Evolutionary conservation across 2,329 filamentous ascomycete species (phyloP), one percentile per base, ranked within the genome.

Genomic region (Rhytidhysteron rufulum): DNA sequence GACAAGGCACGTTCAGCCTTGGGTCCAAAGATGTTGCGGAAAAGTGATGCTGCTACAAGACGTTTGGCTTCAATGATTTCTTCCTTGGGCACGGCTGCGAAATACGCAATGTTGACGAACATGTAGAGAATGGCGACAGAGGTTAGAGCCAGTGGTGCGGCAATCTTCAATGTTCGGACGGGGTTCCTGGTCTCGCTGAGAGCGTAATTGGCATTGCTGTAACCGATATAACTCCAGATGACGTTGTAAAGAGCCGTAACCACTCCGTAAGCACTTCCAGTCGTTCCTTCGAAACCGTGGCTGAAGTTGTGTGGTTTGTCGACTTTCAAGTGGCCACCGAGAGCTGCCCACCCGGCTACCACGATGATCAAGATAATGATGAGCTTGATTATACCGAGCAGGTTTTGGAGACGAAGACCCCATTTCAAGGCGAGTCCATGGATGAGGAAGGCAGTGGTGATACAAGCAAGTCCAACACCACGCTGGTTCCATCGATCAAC

Each of bases 231-330:
- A 44, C 76, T 80, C 76, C 82, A 86, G 53, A 86, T 82, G 46
- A 86, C 81, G 50, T 85, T 86, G 70, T 84, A 85, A 0, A 86
- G 66, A 0, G 83, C 81, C 1, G 79, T 85, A n/a, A 84, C 80
- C 24, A 84, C 72, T 34, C 79, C 80, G 48, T 86, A 86, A 1
- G 79, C 75, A 49, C 75, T 82, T 6, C 78, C 77, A 1, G 78
- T 83, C 4, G 82, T 85, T 7, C 82, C 82, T 34, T 75, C 72
- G 47, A 86, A 86, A 8, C 80, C 76, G 43, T 82, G 72, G 48
- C 65, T 62, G 54, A 86, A 83, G 67, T 82, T 85, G 55, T 80
- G 63, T 5, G 79, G 78, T 54, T 79, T 78, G 25, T 78, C 73
- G 31, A 83, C 71, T 52, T 78, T 78, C 34, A 80, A 55, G 39